These are phyloP conservation scores for Penicillium sp. DNA, from an alignment of 2,329 filamentous ascomycete species.

Conservation along the genomic window DNA sequence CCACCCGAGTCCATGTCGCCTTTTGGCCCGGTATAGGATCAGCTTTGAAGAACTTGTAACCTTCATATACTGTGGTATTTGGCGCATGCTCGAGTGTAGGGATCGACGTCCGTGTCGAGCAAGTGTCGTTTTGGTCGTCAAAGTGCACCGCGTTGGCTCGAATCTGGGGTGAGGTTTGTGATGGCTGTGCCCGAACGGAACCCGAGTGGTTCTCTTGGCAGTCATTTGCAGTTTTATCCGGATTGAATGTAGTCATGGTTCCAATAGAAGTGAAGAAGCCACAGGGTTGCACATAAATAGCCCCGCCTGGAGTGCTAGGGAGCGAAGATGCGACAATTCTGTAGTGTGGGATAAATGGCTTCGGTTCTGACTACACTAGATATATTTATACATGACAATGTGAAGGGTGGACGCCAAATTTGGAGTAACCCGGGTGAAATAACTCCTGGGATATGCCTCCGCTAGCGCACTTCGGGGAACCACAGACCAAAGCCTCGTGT, in stretches of 20 bases:
- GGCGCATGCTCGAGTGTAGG: constrained; percentile 1
- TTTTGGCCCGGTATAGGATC: constrained; percentile 28
- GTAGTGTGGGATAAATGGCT: background rate
- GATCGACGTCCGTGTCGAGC: background rate
- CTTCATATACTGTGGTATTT: constrained; percentile 26
- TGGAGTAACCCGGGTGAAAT: too few species aligned
- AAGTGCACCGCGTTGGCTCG: background rate
- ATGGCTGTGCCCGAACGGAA: background rate
- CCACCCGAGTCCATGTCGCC: constrained; percentile 31
- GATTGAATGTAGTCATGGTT: constrained; percentile 8
- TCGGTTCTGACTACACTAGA: too few species aligned
- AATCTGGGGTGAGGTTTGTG: background rate
- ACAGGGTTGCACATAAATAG: constrained; percentile 7
- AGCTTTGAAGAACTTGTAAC: constrained; percentile 38
- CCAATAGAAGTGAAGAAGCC: constrained; percentile 5
- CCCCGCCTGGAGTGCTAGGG: too few species aligned
- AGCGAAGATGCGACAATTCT: background rate
- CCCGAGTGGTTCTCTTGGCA: background rate
- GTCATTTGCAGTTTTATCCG: background rate
- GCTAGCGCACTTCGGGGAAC: too few species aligned
- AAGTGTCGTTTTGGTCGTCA: background rate
- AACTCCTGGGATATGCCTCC: too few species aligned
- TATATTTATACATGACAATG: too few species aligned
- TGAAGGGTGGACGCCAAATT: too few species aligned
- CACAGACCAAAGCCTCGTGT: too few species aligned